Evolutionary conservation across 495 filamentous ascomycete species (phyloP), one percentile per base, ranked within the genome.

Genomic region (Amphirosellinia nigrospora): DNA sequence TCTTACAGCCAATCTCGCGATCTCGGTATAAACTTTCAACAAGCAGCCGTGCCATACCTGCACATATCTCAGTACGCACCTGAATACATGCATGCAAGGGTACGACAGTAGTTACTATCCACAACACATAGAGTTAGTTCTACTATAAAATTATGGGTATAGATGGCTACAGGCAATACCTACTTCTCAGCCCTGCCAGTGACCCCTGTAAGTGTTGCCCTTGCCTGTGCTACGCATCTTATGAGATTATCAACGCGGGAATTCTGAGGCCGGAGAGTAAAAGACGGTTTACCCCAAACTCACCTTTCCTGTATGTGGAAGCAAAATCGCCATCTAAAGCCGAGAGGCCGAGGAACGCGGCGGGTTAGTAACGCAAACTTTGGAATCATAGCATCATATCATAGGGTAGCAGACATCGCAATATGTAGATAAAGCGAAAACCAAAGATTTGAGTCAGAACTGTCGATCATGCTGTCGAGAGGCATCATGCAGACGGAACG

Each of bases 71-170:
- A 59, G 64, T 59, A 36, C 41, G 53, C 53, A 53, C 43, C 32
- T 30, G 32, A 32, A 36, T 45, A 46, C 23, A 60, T 53, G 66
- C 66, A 69, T 69, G 58, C 46, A 50, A 62, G 56, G 66, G 45
- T 15, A 60, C 53, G 26, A 21, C n/a, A 26, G 53, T 60, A 23
- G 43, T 45, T 58, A 19, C 6, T 53, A 41, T 69, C 32, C 45
- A 30, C 21, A 56, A 32, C 55, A 48, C 45, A 16, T 43, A 30
- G 16, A 32, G 16, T 9, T 45, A 48, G n/a, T 43, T 36, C 26
- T 26, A 8, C 16, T 19, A 41, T 48, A 41, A 11, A 30, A 34
- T 45, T 26, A 32, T 28, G 11, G 66, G 39, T 38, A 10, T 53
- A 41, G 15, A 43, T 15, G n/a, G 34, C 13, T 52, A 55, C 41